A percentile compares a stretch with the other conserved stretches of the same genome.
phyloP scores from a whole-genome alignment of 305 asterid species.

The Solanum aculeatissimum region DNA sequence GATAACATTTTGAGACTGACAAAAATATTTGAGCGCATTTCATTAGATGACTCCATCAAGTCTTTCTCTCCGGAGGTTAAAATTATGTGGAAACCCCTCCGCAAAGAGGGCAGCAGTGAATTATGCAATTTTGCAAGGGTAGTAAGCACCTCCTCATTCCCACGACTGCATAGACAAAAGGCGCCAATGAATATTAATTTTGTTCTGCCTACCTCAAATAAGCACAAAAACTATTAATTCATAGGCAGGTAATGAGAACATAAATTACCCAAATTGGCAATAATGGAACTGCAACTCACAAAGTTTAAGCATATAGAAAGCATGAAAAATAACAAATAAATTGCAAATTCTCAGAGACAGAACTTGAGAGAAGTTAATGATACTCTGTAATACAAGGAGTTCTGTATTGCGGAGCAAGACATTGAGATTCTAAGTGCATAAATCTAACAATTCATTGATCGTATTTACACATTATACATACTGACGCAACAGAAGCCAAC shows the following conservation, averaged over 20 bases:
- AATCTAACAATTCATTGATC: background rate
- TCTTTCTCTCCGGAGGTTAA: slow-evolving; percentile 25
- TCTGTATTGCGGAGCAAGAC: background rate
- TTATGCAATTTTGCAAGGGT: slow-evolving; percentile 72
- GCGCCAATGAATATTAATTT: background rate
- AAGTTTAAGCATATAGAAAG: background rate
- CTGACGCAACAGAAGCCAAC: background rate
- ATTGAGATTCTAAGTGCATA: background rate
- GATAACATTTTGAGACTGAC: slow-evolving; percentile 64
- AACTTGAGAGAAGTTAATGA: background rate
- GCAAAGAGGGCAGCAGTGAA: slow-evolving; percentile 74
- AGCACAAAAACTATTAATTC: background rate
- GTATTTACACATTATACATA: background rate
- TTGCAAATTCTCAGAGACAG: background rate
- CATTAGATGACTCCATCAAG: slow-evolving; percentile 28
- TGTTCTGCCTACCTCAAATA: background rate
- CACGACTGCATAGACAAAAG: slow-evolving; percentile 40
- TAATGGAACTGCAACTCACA: background rate
- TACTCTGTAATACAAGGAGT: background rate
- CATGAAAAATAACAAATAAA: background rate
- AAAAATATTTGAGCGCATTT: slow-evolving; percentile 39
- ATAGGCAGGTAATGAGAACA: background rate
- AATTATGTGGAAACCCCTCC: slow-evolving; percentile 43
- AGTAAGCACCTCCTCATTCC: slow-evolving; percentile 67
- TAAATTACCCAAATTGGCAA: background rate